Conservation (phyloP, 306 rosid species). For the Cucurbita argyrosperma region DNA sequence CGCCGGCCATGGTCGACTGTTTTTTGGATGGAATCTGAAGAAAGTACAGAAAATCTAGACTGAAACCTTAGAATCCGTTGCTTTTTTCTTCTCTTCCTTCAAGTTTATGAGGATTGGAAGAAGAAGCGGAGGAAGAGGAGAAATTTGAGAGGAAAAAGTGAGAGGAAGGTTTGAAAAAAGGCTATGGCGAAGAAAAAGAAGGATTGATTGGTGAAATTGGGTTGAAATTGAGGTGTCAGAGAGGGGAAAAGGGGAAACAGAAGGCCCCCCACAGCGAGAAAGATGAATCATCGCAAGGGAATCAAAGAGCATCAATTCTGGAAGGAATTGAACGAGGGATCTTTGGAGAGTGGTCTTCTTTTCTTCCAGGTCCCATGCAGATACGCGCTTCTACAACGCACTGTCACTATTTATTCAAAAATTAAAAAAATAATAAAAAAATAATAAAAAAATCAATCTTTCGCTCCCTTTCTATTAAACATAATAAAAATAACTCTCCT, state of each 20-base stretch:
- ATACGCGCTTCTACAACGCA: neutral
- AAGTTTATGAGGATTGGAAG: neutral
- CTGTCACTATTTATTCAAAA: too few species aligned
- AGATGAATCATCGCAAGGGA: neutral
- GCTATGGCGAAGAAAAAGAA: slow-evolving; percentile 8
- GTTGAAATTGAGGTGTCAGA: slow-evolving; percentile 27
- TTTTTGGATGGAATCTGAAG: neutral
- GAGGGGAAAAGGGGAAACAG: slow-evolving; percentile 13
- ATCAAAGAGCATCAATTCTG: slow-evolving; percentile 4
- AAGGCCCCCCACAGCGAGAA: slow-evolving; percentile 4
- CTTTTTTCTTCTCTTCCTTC: neutral
- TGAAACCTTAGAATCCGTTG: neutral
- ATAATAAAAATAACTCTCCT: too few species aligned
- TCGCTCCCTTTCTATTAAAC: too few species aligned
- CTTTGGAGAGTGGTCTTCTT: neutral
- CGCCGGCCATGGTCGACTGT: neutral
- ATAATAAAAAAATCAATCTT: too few species aligned
- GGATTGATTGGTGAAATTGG: neutral
- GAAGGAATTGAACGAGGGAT: neutral
- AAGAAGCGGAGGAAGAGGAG: neutral
- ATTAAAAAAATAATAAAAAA: too few species aligned
- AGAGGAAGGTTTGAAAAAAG: neutral
- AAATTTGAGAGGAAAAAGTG: neutral
- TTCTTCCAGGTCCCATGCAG: neutral
- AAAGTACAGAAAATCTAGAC: neutral